phyloP scores from a whole-genome alignment of 306 rosid genomes.

The Carpinus fangiana region DNA sequence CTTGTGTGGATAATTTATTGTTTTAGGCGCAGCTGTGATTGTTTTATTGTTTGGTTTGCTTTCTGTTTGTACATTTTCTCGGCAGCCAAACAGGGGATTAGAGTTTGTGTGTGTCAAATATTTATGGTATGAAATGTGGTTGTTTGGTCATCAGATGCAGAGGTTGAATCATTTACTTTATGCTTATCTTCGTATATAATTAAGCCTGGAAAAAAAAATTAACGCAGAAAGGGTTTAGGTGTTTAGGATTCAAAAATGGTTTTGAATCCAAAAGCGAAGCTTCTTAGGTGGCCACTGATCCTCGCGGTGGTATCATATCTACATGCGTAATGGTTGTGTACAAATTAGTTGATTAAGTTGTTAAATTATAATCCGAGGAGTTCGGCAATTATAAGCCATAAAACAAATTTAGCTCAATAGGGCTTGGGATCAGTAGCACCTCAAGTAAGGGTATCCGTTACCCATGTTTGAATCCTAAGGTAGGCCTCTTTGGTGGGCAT shows the following conservation, averaged over 20 bases:
- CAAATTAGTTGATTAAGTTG: neutral
- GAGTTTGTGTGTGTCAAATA: neutral
- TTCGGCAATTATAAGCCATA: too few relatives aligned
- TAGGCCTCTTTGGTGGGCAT: too few relatives aligned
- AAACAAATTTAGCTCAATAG: too few relatives aligned
- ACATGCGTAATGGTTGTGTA: neutral
- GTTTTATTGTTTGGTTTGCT: neutral
- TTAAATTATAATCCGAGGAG: neutral
- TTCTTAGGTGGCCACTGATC: too few relatives aligned
- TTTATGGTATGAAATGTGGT: neutral
- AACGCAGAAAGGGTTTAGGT: too few relatives aligned
- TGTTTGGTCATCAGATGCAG: neutral
- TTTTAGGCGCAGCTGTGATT: neutral
- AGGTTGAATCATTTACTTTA: too few relatives aligned
- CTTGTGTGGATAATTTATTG: neutral
- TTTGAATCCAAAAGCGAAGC: too few relatives aligned
- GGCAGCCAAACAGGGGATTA: too few relatives aligned
- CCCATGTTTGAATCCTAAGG: too few relatives aligned
- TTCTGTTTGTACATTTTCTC: neutral
- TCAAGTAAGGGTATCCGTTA: neutral
- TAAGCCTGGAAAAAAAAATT: neutral
- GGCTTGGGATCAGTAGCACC: too few relatives aligned
- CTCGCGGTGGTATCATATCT: neutral
- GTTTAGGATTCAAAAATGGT: too few relatives aligned
- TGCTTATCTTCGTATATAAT: too few relatives aligned